Evolutionary conservation across 2,329 filamentous ascomycete species (phyloP).

Genomic region (Hypocreales sp.): DNA sequence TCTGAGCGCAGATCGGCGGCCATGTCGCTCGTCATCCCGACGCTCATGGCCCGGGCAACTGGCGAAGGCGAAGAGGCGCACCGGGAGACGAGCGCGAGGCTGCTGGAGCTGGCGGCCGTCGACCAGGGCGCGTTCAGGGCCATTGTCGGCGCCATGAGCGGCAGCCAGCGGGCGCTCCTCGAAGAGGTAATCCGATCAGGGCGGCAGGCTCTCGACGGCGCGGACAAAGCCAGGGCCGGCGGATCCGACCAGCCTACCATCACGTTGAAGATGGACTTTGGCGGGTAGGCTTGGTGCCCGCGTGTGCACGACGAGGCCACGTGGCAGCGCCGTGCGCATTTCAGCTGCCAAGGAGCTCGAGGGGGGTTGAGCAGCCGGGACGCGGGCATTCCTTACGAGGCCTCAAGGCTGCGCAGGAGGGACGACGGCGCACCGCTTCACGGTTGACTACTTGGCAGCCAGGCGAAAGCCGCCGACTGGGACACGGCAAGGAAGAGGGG

Average conservation of each 20-base stretch:
- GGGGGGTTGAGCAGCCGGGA: too few relatives aligned
- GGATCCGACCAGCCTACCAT: conserved; percentile 59
- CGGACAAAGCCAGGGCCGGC: conserved; percentile 21
- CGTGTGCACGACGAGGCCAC: background rate
- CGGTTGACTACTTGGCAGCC: too few relatives aligned
- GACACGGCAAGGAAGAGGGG: too few relatives aligned
- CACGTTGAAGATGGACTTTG: conserved; percentile 90
- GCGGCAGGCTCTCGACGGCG: conserved; percentile 26
- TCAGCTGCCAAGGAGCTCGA: too few relatives aligned
- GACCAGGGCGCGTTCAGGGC: conserved; percentile 60
- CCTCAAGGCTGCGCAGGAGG: too few relatives aligned
- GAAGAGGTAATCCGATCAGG: conserved; percentile 65
- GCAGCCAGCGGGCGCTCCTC: conserved; percentile 58
- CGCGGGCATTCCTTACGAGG: too few relatives aligned
- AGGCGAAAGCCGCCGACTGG: too few relatives aligned
- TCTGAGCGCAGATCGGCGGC: conserved; percentile 37
- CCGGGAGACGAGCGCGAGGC: conserved; percentile 55
- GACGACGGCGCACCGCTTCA: too few relatives aligned
- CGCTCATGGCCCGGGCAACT: conserved; percentile 57
- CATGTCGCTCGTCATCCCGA: conserved; percentile 63
- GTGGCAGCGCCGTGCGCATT: too few relatives aligned
- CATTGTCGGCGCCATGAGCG: conserved; percentile 56
- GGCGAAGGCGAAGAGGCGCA: conserved; percentile 46
- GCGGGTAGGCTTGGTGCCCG: conserved; percentile 16
- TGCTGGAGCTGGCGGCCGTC: conserved; percentile 67